Conservation (phyloP, 2,329 filamentous ascomycete genomes). For the Neonectria magnoliae region DNA sequence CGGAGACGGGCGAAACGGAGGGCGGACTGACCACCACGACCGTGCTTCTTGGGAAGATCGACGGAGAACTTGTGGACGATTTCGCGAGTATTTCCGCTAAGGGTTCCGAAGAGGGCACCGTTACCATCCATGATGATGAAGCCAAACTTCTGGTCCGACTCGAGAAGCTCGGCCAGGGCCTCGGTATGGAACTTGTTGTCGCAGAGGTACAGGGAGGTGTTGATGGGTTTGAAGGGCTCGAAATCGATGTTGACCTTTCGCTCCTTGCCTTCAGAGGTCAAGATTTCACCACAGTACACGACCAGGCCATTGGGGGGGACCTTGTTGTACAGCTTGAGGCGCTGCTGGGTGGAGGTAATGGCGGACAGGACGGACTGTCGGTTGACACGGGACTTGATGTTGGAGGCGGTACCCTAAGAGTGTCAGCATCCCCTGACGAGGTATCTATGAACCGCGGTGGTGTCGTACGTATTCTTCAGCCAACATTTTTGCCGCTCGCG, state of each 20-base stretch:
- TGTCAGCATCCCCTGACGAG: slow-evolving; percentile 31
- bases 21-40: slow-evolving; percentile 99
- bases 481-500: slow-evolving; percentile 98
- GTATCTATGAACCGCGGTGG: not conserved
- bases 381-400: slow-evolving; percentile 99
- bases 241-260: slow-evolving; percentile 99
- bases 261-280: slow-evolving; percentile 98
- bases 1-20: slow-evolving; percentile 99
- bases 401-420: slow-evolving; percentile 91
- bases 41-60: slow-evolving; percentile 99
- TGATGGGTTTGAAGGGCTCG: slow-evolving; percentile 99
- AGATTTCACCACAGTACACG: slow-evolving; percentile 99
- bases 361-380: slow-evolving; percentile 96
- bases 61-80: slow-evolving; percentile 98
- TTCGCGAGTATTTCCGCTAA: slow-evolving; percentile 97
- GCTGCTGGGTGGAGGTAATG: slow-evolving; percentile 98
- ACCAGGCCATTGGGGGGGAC: slow-evolving; percentile 97
- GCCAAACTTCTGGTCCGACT: slow-evolving; percentile 98
- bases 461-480: slow-evolving; percentile 95
- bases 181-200: slow-evolving; percentile 99
- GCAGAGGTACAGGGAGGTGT: slow-evolving; percentile 98
- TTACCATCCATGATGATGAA: slow-evolving; percentile 99
- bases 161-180: slow-evolving; percentile 93
- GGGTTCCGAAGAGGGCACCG: slow-evolving; percentile 93
- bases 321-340: slow-evolving; percentile 98